Evolutionary conservation across 2,329 filamentous ascomycete genomes (phyloP).

Genomic region (Cryphonectria parasitica): DNA sequence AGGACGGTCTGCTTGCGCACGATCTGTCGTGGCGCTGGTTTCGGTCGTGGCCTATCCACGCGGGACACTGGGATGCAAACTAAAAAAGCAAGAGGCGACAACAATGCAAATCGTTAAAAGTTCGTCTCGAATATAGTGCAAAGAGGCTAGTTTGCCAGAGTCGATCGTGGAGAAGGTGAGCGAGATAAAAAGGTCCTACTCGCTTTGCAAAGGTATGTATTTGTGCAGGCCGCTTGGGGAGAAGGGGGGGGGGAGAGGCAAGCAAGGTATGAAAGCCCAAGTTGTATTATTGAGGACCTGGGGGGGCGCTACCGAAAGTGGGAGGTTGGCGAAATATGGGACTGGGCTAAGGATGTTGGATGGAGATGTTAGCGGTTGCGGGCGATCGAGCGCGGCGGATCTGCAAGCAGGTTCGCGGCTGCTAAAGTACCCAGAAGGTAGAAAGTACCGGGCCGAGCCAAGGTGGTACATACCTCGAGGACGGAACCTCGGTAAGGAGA

Average conservation of each 20-base stretch:
- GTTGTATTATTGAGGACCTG: background rate
- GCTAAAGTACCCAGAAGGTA: conserved; percentile 2
- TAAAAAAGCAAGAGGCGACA: background rate
- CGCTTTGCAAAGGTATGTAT: conserved; percentile 11
- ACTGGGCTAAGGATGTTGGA: conserved; percentile 4
- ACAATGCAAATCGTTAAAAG: background rate
- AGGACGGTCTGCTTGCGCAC: background rate
- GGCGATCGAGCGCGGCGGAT: conserved; percentile 10
- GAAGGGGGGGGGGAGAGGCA: background rate
- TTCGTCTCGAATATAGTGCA: background rate
- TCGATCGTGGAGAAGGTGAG: background rate
- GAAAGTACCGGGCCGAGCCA: conserved; percentile 1
- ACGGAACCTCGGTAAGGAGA: background rate
- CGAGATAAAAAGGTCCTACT: background rate
- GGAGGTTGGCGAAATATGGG: conserved; percentile 20
- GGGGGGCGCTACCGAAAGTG: conserved; percentile 5
- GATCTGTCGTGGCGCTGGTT: conserved; percentile 1
- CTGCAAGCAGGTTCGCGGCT: conserved; percentile 9
- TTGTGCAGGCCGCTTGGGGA: background rate
- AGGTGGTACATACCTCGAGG: background rate
- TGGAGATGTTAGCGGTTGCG: conserved; percentile 10
- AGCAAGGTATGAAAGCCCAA: background rate
- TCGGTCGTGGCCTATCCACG: conserved; percentile 5
- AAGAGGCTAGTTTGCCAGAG: background rate
- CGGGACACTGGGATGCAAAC: background rate